Conservation (phyloP, 2,329 filamentous ascomycete genomes). For the Aspergillus puulaauensis region DNA sequence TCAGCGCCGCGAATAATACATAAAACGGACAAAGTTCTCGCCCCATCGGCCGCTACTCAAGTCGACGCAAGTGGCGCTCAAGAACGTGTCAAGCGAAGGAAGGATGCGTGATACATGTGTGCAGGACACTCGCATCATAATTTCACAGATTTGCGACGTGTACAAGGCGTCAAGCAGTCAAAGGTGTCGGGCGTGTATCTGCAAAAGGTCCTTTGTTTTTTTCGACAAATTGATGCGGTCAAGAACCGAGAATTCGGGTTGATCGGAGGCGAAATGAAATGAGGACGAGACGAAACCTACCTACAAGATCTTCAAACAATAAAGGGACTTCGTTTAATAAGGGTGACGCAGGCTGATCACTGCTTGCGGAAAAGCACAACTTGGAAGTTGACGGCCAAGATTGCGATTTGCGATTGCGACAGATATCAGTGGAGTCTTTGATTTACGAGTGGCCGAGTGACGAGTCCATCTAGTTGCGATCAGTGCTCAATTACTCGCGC, state of each 20-base stretch:
- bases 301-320: conserved; percentile 8
- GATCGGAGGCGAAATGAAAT: not conserved
- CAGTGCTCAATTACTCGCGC: not conserved
- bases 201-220: not conserved
- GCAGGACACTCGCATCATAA: not conserved
- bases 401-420: conserved; percentile 14
- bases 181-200: not conserved
- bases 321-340: not conserved
- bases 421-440: conserved; percentile 8
- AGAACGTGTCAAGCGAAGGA: not conserved
- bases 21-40: not conserved
- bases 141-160: not conserved
- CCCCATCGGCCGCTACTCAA: not conserved
- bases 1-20: not conserved
- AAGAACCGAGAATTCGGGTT: not conserved
- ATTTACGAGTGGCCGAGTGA: not conserved
- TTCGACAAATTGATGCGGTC: not conserved
- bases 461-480: not conserved
- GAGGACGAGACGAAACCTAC: not conserved
- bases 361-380: not conserved
- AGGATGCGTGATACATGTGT: not conserved
- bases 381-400: not conserved
- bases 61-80: not conserved
- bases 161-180: not conserved
- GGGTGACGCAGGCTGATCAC: not conserved